Evolutionary conservation across 257 asterid genomes (phyloP), one percentile per base, ranked within the genome.

Genomic region (Avicennia marina): DNA sequence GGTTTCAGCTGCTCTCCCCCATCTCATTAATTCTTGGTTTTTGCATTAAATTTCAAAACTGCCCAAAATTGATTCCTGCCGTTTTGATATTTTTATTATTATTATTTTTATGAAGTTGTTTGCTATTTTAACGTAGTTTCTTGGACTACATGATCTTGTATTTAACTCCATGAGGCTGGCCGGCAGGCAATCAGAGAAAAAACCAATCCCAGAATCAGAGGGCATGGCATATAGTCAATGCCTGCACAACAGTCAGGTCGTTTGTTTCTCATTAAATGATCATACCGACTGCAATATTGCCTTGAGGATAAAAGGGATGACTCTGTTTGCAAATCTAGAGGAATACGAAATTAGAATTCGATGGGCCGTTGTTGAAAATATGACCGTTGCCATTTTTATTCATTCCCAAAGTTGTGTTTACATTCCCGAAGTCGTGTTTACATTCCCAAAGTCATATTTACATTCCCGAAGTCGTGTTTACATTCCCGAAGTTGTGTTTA

Each of bases 241-340:
- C n/a, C n/a, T n/a, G n/a, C n/a, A n/a, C n/a, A n/a, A n/a, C n/a
- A n/a, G n/a, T n/a, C n/a, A n/a, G n/a, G n/a, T n/a, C n/a, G n/a
- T n/a, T n/a, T n/a, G n/a, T n/a, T n/a, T n/a, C n/a, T n/a, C n/a
- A n/a, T n/a, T n/a, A n/a, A n/a, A n/a, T n/a, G n/a, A n/a, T n/a
- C n/a, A n/a, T n/a, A n/a, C n/a, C n/a, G n/a, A 17, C 31, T 19
- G 21, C 19, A 62, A 7, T 11, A 22, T 42, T 64, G 11, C 32
- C 44, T 64, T 24, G 19, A 12, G 15, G 22, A 24, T 56, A 33
- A 34, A 20, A 36, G 33, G 42, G 50, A 54, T 71, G 51, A 33
- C 60, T 20, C 55, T 22, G 41, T 58, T 71, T 46, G 62, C 60
- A 58, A 53, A 70, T 67, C 69, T 58, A 54, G 69, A 66, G 69